Evolutionary conservation across 2,329 filamentous ascomycete genomes (phyloP), one percentile per base, ranked within the genome.

Genomic region (Colletotrichum sp.): DNA sequence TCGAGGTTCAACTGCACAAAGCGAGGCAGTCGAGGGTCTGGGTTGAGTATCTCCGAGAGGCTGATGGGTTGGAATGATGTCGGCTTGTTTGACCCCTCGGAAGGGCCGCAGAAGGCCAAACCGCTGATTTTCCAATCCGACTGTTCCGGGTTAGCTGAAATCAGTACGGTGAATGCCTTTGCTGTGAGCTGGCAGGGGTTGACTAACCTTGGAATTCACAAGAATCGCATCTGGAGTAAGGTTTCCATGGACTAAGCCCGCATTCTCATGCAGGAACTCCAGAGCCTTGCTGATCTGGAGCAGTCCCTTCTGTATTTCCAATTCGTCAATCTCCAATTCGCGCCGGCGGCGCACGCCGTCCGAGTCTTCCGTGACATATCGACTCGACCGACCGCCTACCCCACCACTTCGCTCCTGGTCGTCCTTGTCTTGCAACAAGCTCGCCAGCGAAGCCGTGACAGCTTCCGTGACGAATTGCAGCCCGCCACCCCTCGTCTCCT

Each of bases 101-200:
- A 92, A 16, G 96, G 95, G 62, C 95, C 95, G 82, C 94, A 95
- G 84, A 98, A 99, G 0, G 94, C 92, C 52, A 99, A 90, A n/a
- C 96, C 97, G 80, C 96, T 96, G 77, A 99, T 95, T 84, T 99
- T 99, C 97, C 97, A 99, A 85, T 99, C 97, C 64, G 95, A 98
- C 93, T 95, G 81, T 81, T 77, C 74, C 32, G 32, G 24, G 81
- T 87, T 81, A 86, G 83, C 36, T 24, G 30, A 24, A 5, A 8
- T 24, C 16, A 60, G 18, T 62, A 39, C 12, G 26, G 8, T 49
- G 67, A 8, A 21, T 34, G n/a, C 59, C 26, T 30, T 63, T 21
- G n/a, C 24, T 36, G 55, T 36, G 49, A 52, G 62, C 49, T 67
- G 21, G 24, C 9, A 13, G 6, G 12, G 39, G 62, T 6, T 59